phyloP scores from a whole-genome alignment of 75 land plant species.

The Ceratopteris richardii region DNA sequence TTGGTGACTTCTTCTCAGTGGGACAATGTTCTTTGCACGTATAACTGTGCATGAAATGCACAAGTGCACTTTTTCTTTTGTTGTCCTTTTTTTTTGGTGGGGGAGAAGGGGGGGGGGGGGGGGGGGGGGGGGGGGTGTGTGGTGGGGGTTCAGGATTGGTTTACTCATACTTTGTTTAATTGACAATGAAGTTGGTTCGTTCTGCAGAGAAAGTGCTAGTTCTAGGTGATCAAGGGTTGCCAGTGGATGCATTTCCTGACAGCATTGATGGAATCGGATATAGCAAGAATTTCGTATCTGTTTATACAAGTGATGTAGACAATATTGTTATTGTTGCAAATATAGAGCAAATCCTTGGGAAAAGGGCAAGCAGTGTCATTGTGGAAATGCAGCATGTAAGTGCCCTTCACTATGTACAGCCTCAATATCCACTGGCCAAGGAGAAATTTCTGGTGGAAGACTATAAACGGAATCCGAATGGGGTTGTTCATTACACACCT shows the following conservation, averaged over 20 bases:
- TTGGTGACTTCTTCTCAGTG: too few species aligned
- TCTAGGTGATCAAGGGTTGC: slow-evolving; percentile 18
- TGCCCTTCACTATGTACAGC: slow-evolving; percentile 31
- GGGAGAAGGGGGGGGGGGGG: too few species aligned
- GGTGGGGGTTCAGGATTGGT: too few species aligned
- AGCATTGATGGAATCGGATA: slow-evolving; percentile 9
- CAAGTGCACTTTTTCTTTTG: too few species aligned
- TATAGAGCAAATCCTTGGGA: slow-evolving; percentile 29
- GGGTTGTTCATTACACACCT: slow-evolving; percentile 28
- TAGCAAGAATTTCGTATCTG: slow-evolving; percentile 9
- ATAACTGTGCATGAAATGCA: too few species aligned
- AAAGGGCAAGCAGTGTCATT: slow-evolving; percentile 14
- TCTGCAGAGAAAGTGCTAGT: slow-evolving; percentile 38
- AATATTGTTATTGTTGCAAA: slow-evolving; percentile 40
- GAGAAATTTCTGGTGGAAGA: slow-evolving; percentile 10
- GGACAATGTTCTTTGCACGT: too few species aligned
- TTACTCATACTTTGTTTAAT: too few species aligned
- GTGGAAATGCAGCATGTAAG: slow-evolving; percentile 40
- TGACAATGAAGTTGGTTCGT: too few species aligned
- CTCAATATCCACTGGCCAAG: slow-evolving; percentile 14
- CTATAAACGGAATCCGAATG: slow-evolving; percentile 25
- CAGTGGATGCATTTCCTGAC: not conserved
- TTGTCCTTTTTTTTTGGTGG: too few species aligned
- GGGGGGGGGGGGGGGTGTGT: too few species aligned
- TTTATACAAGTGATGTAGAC: slow-evolving; percentile 26